Base-by-base conservation (phyloP, 805 yeast genomes). In the Myxozyma udenii region DNA sequence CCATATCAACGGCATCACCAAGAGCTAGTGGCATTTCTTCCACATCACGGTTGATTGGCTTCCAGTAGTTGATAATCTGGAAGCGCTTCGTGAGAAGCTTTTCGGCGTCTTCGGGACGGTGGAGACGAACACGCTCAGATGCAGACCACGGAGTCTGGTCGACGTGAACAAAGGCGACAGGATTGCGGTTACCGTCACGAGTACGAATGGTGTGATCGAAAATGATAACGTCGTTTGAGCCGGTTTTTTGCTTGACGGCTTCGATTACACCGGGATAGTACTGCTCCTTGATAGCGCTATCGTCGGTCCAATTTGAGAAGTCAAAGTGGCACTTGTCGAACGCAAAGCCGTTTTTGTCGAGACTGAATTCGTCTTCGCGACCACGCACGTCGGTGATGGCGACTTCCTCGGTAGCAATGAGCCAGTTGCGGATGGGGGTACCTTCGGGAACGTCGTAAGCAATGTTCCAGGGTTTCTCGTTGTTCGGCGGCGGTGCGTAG, bases 381-480 rank as follows among this genome's bases (percentile, higher is more conserved):
- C 57, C 59, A 12, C 53, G 46, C 19, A 40, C 50, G 41, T 53
- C 53, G 12, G 11, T 24, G 12, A 55, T 33, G 26, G 42, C 11
- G 36, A 54, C 53, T 11, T 25, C 41, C 7, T 14, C 32, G 19
- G 4, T 19, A 12, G 24, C 28, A 21, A 33, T 36, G 26, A 23
- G 30, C 48, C 25, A 55, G 40, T 55, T 55, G 33, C 57, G 52
- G 11, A 47, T 47, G 2, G 59, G 59, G 23, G 59, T 55, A 24
- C 59, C 59, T 16, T 46, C 58, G 11, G 58, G 58, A 30, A 32
- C 68, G 41, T 61, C 72, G 55, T 55, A 67, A 54, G 51, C 62
- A 46, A 62, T 62, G 51, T 66, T 55, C 43, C 53, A 55, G 11
- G 59, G 59, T 45, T 46, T 38, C 22, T 44, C 19, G 22, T 49